Percentiles rank a stretch among this genome's conserved stretches.
Evolutionary conservation across 2,329 filamentous ascomycete genomes (phyloP).

Genomic region (Iodosphaeria phyllophila): DNA sequence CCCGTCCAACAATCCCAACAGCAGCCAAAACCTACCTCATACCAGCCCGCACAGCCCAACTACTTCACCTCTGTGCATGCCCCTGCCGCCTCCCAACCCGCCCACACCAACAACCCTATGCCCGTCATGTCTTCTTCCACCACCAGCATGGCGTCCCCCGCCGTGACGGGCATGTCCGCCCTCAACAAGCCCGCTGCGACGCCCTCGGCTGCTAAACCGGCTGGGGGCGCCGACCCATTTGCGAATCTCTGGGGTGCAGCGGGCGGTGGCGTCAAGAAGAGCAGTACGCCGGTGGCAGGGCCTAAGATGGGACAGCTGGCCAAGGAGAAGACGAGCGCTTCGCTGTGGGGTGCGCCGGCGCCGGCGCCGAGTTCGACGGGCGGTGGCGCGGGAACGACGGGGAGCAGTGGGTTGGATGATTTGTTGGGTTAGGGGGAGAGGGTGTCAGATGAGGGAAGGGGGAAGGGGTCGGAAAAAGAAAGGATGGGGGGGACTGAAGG

Average conservation of each 20-base stretch:
- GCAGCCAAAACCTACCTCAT: conserved; percentile 40
- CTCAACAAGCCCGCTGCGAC: conserved; percentile 27
- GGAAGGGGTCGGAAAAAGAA: too few species aligned
- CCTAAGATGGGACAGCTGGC: conserved; percentile 83
- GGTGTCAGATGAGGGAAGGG: background rate
- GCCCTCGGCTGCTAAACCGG: conserved; percentile 30
- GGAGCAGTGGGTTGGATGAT: conserved; percentile 13
- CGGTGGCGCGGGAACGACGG: conserved; percentile 4
- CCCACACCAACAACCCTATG: conserved; percentile 11
- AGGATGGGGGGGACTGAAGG: too few species aligned
- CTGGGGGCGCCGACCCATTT: conserved; percentile 64
- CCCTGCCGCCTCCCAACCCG: conserved; percentile 41
- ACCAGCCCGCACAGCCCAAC: conserved; percentile 69
- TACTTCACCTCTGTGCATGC: conserved; percentile 89
- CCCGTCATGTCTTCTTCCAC: conserved; percentile 11
- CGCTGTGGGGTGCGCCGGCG: conserved; percentile 72
- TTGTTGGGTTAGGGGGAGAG: conserved; percentile 10
- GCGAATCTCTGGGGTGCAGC: conserved; percentile 69
- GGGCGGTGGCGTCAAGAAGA: conserved; percentile 59
- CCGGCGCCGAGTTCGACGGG: conserved; percentile 21
- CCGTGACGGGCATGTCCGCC: conserved; percentile 11
- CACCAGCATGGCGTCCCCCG: conserved; percentile 2
- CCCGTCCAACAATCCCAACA: conserved; percentile 19
- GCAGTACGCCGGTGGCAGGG: conserved; percentile 39
- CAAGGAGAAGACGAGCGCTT: conserved; percentile 92